These are phyloP conservation scores for Saccharomyces hybrid DNA, from an alignment of 1,139 yeast genomes.

Conservation along the genomic window DNA sequence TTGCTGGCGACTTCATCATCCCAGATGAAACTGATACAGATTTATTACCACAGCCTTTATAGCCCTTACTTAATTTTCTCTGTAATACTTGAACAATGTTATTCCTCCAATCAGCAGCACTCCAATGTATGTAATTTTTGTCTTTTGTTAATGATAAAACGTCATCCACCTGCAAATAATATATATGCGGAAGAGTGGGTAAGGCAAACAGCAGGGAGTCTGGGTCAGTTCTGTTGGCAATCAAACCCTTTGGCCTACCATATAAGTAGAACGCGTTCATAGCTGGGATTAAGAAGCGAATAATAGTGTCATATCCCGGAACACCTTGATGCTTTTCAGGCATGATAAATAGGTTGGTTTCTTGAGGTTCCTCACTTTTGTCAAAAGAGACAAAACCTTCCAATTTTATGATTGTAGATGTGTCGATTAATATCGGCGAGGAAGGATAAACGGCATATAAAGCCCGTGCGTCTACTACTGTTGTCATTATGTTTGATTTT, in stretches of 20 bases:
- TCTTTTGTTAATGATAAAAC: constrained; percentile 38
- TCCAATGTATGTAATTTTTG: constrained; percentile 45
- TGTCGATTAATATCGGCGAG: constrained; percentile 68
- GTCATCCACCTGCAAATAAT: constrained; percentile 61
- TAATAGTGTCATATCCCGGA: constrained; percentile 87
- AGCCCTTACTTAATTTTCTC: constrained; percentile 60
- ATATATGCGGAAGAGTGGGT: constrained; percentile 82
- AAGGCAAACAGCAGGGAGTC: constrained; percentile 78
- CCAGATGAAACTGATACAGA: constrained; percentile 48
- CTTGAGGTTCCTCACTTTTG: constrained; percentile 51
- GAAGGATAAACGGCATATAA: constrained; percentile 94
- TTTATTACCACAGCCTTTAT: constrained; percentile 71
- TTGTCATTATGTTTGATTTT: constrained; percentile 71
- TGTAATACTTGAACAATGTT: constrained; percentile 57
- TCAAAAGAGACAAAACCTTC: constrained; percentile 70
- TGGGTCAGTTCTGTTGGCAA: constrained; percentile 76
- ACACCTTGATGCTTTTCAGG: constrained; percentile 90
- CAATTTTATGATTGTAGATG: constrained; percentile 77
- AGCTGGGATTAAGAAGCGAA: constrained; percentile 74
- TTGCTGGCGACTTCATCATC: constrained; percentile 42
- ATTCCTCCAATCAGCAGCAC: constrained; percentile 56
- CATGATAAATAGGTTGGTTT: constrained; percentile 78
- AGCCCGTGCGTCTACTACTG: constrained; percentile 58
- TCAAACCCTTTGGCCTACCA: constrained; percentile 82
- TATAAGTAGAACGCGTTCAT: constrained; percentile 79